Evolutionary conservation across 257 asterid genomes (phyloP).

Genomic region (Solanum habrochaites): DNA sequence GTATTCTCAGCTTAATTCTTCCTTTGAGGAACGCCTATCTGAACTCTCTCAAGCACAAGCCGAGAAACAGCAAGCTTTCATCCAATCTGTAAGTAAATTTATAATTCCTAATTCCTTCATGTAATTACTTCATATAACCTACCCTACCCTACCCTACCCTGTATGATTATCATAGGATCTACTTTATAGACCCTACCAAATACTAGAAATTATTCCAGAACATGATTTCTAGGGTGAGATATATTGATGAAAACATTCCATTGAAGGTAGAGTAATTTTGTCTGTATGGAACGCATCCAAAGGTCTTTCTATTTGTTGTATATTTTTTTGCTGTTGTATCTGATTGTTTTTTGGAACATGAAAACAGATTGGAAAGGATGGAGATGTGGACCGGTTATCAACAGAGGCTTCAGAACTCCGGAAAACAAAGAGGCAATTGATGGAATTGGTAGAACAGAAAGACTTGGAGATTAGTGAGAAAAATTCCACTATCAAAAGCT

Average conservation of each 20-base stretch:
- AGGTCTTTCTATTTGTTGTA: neutral
- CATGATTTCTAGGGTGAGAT: neutral
- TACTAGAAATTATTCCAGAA: neutral
- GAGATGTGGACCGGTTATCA: constrained; percentile 66
- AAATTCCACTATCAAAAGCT: constrained; percentile 61
- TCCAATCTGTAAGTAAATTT: constrained; percentile 41
- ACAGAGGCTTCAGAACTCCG: constrained; percentile 60
- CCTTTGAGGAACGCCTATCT: constrained; percentile 38
- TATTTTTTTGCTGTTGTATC: neutral
- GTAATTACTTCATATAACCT: neutral
- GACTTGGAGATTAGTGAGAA: constrained; percentile 77
- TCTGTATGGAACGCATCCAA: neutral
- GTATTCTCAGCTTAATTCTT: constrained; percentile 28
- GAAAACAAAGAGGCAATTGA: constrained; percentile 78
- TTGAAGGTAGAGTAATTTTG: neutral
- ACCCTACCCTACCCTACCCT: neutral
- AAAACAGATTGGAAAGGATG: constrained; percentile 62
- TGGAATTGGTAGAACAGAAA: constrained; percentile 74
- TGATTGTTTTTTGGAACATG: neutral
- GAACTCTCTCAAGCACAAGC: constrained; percentile 40
- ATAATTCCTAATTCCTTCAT: neutral
- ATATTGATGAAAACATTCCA: neutral
- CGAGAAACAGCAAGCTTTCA: constrained; percentile 44
- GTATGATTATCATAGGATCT: neutral
- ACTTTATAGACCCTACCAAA: neutral